Percentiles rank a stretch among this genome's conserved stretches.
These are phyloP conservation scores for Austroboletus niveus DNA, from an alignment of 1,284 basidiomycete species.

Conservation along the genomic window DNA sequence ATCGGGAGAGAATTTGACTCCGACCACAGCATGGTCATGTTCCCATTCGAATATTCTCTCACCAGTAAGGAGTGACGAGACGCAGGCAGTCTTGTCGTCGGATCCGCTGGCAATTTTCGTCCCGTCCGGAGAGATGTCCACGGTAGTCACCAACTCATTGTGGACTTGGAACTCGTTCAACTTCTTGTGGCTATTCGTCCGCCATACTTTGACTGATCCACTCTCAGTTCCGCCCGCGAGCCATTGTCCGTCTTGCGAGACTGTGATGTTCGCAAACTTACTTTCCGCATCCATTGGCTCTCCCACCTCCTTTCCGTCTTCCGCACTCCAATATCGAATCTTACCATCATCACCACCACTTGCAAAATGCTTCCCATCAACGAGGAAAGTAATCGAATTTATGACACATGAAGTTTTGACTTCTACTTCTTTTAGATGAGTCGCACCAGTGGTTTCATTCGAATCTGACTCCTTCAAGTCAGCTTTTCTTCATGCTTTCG, in stretches of 20 bases:
- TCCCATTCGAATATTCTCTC: background rate
- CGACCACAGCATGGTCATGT: background rate
- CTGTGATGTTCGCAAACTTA: background rate
- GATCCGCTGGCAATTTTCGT: background rate
- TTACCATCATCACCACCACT: background rate
- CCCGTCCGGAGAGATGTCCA: background rate
- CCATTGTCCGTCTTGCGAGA: background rate
- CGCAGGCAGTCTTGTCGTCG: background rate
- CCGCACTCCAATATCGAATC: background rate
- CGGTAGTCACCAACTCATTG: background rate
- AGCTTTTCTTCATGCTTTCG: no score
- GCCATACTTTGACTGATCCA: background rate
- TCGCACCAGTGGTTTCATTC: no score
- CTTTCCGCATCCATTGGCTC: background rate
- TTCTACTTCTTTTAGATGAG: background rate
- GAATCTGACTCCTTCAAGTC: no score
- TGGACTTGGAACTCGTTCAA: background rate
- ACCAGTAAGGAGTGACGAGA: background rate
- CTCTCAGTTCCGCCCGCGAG: background rate
- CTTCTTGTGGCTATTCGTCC: background rate
- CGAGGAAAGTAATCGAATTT: background rate
- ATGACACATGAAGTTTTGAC: background rate
- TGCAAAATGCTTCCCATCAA: background rate
- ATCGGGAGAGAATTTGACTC: background rate
- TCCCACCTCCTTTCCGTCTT: background rate